phyloP scores from a whole-genome alignment of 2,329 filamentous ascomycete species.

The Paraphaeosphaeria minitans region DNA sequence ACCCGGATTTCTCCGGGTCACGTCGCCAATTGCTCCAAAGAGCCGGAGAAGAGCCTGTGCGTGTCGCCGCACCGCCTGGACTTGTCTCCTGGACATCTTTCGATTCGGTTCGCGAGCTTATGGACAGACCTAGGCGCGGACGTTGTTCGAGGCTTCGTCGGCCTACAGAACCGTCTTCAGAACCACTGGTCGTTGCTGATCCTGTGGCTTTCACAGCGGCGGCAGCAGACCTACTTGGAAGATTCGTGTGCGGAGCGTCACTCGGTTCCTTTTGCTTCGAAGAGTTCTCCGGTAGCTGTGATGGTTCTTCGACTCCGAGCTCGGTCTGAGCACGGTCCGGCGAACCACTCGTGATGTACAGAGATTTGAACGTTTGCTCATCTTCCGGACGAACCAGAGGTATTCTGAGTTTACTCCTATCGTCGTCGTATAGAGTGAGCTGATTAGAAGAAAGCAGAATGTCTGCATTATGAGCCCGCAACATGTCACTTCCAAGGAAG shows the following conservation, averaged over 20 bases:
- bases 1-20: constrained; percentile 44
- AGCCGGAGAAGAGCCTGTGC: constrained; percentile 46
- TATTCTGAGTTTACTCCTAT: constrained; percentile 83
- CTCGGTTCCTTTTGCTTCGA: constrained; percentile 5
- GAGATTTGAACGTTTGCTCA: constrained; percentile 76
- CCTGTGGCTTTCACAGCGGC: constrained; percentile 21
- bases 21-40: constrained; percentile 58
- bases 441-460: constrained; percentile 90
- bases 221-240: constrained; percentile 12
- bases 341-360: constrained; percentile 63
- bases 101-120: constrained; percentile 21
- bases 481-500: constrained; percentile 85
- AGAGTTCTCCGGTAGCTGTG: constrained; percentile 11
- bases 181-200: constrained; percentile 20
- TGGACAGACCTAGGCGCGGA: constrained; percentile 26
- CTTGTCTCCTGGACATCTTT: constrained; percentile 30
- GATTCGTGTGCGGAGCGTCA: constrained; percentile 3
- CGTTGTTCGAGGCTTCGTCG: constrained; percentile 41
- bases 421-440: constrained; percentile 84
- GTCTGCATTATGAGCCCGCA: constrained; percentile 86
- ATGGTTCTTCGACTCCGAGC: constrained; percentile 4
- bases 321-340: constrained; percentile 13
- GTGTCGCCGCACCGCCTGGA: constrained; percentile 25
- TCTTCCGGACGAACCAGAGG: constrained; percentile 93
- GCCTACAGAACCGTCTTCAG: constrained; percentile 38